These are phyloP conservation scores for Postia placenta DNA, from an alignment of 768 basidiomycete genomes.

Conservation along the genomic window DNA sequence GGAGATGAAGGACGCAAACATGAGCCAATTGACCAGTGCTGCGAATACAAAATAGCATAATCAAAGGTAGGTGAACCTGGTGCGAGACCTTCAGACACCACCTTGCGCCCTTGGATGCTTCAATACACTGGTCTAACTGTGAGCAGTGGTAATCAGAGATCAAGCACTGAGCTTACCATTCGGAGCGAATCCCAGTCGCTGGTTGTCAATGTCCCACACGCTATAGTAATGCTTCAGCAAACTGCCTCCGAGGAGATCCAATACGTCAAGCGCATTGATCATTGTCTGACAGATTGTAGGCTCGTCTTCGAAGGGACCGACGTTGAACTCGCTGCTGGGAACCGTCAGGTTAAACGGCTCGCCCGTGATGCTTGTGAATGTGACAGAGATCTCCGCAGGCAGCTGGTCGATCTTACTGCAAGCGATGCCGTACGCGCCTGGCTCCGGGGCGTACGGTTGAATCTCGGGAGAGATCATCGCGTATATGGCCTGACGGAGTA, in stretches of 20 bases:
- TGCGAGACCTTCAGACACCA: no score
- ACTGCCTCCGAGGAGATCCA: constrained; percentile 51
- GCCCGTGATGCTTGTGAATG: constrained; percentile 44
- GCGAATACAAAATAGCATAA: no score
- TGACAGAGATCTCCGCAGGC: constrained; percentile 46
- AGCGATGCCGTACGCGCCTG: constrained; percentile 44
- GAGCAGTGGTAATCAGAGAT: no score
- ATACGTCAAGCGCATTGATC: constrained; percentile 38
- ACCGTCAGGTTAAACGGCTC: constrained; percentile 48
- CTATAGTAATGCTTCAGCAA: constrained; percentile 55
- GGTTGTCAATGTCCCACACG: constrained; percentile 48
- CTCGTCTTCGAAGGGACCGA: constrained; percentile 47
- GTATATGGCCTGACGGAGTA: constrained; percentile 41
- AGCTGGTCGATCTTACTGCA: constrained; percentile 40
- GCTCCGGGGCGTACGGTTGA: constrained; percentile 41
- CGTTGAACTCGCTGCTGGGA: constrained; percentile 50
- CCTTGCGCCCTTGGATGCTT: no score
- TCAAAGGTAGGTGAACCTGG: no score
- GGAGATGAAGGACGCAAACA: no score
- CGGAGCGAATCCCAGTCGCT: constrained; percentile 48
- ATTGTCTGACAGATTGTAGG: constrained; percentile 47
- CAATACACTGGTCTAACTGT: no score
- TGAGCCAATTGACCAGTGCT: no score
- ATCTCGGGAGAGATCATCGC: constrained; percentile 52
- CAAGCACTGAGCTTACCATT: constrained; percentile 21